These are phyloP conservation scores for Bacidia rubella DNA, from an alignment of 495 filamentous ascomycete species.

Conservation along the genomic window DNA sequence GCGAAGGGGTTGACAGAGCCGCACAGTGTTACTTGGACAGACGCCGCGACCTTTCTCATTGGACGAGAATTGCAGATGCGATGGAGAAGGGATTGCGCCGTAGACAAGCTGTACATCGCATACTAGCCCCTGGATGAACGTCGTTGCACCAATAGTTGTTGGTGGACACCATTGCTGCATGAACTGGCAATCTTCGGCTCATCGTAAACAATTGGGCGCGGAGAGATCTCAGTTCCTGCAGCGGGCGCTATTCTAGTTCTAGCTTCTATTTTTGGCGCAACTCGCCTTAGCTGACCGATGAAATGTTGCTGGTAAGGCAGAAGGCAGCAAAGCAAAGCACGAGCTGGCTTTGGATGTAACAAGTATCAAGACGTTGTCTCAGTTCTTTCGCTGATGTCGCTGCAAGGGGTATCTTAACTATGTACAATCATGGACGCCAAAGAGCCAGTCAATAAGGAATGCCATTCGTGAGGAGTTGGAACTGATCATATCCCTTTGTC, in stretches of 20 bases:
- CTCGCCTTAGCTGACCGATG: too few species aligned
- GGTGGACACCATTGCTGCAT: background rate
- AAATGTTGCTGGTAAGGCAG: too few species aligned
- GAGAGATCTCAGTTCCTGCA: background rate
- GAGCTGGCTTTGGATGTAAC: too few species aligned
- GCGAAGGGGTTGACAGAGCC: background rate
- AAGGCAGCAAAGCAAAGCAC: too few species aligned
- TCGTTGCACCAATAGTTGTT: background rate
- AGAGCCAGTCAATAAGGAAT: slow-evolving; percentile 62
- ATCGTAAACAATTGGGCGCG: background rate
- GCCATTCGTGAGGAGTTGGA: slow-evolving; percentile 92
- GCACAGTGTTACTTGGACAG: background rate
- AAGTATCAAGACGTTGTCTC: too few species aligned
- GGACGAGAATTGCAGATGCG: background rate
- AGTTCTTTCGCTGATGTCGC: background rate
- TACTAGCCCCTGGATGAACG: too few species aligned
- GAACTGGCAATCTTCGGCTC: background rate
- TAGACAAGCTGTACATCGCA: background rate
- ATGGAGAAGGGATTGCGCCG: background rate
- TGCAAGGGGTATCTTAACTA: background rate
- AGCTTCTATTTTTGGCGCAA: background rate
- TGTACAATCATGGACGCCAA: background rate
- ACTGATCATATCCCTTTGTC: slow-evolving; percentile 91
- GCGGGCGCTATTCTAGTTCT: background rate
- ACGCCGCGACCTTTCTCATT: background rate